Base-by-base conservation (phyloP, 2,329 filamentous ascomycete genomes). In the Thermothelomyces thermophilus region DNA sequence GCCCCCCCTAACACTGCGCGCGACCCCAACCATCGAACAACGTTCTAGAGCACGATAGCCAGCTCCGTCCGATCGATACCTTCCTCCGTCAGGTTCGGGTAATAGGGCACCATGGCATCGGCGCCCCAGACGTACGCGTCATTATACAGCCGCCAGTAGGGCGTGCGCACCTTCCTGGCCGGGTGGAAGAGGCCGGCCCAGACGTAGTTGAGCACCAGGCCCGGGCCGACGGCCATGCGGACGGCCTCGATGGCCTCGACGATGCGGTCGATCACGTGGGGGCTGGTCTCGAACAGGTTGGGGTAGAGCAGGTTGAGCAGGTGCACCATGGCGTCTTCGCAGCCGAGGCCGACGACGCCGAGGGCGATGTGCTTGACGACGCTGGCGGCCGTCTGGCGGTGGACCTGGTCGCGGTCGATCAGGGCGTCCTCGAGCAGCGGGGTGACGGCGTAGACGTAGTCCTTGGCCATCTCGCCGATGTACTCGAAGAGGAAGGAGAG, bases 401-500 rank as follows among this genome's bases (percentile, higher is more conserved):
- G 93, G 1, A 98, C 93, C 71, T 98, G 93, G 67, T 98, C 93
- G 54, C 93, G 85, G 68, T 98, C 93, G 69, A 96, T 96, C 54
- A 98, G 83, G 2, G 94, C 93, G 65, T 98, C 93, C 66, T 98
- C 93, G 2, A 98, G 83, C 9, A 98, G 75, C 6, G 93, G 93
- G 2, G 90, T 96, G 30, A 98, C 90, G 16, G 94, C 93, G 64
- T 98, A 98, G 64, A 98, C 93, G 66, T 98, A 98, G 69, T 98
- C 93, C 72, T 97, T 98, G 56, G 90, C 89, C 93, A 98, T 97
- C 70, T 98, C 93, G 56, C 93, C 93, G 66, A 98, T 98, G 70
- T 98, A 98, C 66, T 98, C 93, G 64, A 97, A 98, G 54, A 98
- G 77, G 77, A 98, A 98, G 6, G 88, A 94, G 46, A 98, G 78